Base-by-base conservation (phyloP, 106 monocot genomes). In the Dioscorea dumetorum region DNA sequence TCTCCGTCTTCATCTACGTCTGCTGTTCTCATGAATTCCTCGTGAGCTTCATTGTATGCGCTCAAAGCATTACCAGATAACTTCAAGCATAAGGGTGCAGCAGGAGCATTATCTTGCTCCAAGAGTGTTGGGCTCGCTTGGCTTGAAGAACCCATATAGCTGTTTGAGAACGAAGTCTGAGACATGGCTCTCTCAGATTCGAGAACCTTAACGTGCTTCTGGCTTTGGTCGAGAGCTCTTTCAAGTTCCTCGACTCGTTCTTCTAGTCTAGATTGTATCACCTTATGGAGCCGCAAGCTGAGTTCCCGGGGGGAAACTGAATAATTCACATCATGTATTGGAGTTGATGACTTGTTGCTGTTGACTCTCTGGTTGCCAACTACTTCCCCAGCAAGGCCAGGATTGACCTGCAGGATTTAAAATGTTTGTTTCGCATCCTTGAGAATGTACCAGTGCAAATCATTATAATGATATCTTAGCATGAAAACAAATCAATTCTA, bases 181-280 rank as follows among this genome's bases (percentile, higher is more conserved):
- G 73, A 78, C 33, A 70, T 24, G n/a, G 54, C 48, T 24, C 16
- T 33, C 34, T 85, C 80, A 2, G 50, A 56, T 69, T 80, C 75
- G 48, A 77, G 72, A n/a, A 63, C 33, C 41, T 81, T 68, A 8
- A 81, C 20, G 28, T 81, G 81, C 69, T 68, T 81, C 68, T 78
- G 74, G 58, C 73, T 80, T 6, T 82, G 62, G 33, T 65, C 4
- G 57, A 94, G 84, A 56, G 70, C 74, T 21, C 48, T 57, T 66
- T 94, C 90, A 49, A 94, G 94, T 49, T 94, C 89, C 35, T 82
- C 73, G 24, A 94, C 82, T 24, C 80, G 85, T 21, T 80, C 77
- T 80, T 94, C 84, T 3, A 86, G 75, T 60, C 79, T 74, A 8
- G 62, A 71, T 41, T 90, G 89, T 48, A 90, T 77, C 21, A 90